A percentile compares a stretch with the other conserved stretches of the same genome.
Evolutionary conservation across 768 basidiomycete species (phyloP).

Genomic region (Cystobasidium onofrii): DNA sequence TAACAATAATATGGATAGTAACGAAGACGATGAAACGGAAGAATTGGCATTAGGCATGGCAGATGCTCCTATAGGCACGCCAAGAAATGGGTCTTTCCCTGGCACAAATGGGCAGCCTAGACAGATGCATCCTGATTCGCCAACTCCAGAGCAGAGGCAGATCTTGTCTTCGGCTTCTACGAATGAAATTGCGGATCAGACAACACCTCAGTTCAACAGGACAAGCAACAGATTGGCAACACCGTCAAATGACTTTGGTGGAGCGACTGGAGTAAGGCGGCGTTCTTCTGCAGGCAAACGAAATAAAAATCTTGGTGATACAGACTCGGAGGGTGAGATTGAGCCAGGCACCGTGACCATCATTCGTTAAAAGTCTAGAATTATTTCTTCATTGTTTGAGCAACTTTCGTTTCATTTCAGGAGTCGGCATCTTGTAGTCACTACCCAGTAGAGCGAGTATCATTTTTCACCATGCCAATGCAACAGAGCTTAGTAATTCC

Average conservation of each 20-base stretch:
- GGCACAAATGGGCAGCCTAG: not conserved
- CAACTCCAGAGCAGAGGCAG: constrained; percentile 4
- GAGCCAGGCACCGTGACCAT: constrained; percentile 28
- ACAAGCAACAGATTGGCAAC: not conserved
- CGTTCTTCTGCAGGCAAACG: constrained; percentile 7
- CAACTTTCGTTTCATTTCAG: no score
- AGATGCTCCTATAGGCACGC: not conserved
- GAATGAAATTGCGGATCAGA: not conserved
- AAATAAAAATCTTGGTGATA: constrained; percentile 22
- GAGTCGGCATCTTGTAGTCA: not conserved
- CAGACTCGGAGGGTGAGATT: constrained; percentile 23
- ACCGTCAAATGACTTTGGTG: not conserved
- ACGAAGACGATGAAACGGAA: constrained; percentile 23
- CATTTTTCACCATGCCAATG: not conserved
- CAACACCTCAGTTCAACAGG: not conserved
- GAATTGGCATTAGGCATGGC: not conserved
- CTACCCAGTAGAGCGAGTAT: not conserved
- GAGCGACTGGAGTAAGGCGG: not conserved
- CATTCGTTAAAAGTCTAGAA: not conserved
- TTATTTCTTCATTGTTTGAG: not conserved
- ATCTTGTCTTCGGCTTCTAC: not conserved
- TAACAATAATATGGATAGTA: not conserved
- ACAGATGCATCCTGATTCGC: constrained; percentile 20
- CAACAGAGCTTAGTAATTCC: no score
- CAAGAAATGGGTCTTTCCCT: not conserved